Conservation (phyloP, 768 basidiomycete species). For the Holtermannia corniformis region DNA sequence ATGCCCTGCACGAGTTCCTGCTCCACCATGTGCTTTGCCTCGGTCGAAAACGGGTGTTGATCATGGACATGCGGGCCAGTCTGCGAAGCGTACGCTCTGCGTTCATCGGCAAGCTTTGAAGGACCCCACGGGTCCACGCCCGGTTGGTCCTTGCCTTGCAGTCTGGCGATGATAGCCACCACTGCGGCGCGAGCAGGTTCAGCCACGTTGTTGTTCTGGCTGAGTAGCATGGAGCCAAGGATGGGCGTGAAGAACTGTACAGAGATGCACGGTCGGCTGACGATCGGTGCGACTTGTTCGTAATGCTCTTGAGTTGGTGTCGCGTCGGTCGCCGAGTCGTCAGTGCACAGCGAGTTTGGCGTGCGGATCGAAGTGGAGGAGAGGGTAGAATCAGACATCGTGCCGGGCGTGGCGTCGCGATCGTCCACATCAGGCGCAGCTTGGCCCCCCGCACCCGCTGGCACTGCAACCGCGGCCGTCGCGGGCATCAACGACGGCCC, state of each 20-base stretch:
- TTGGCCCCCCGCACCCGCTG: too few species aligned
- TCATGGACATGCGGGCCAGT: constrained; percentile 38
- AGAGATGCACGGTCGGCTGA: constrained; percentile 45
- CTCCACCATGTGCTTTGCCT: constrained; percentile 60
- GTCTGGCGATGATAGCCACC: constrained; percentile 64
- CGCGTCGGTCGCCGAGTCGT: too few species aligned
- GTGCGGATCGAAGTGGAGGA: background rate
- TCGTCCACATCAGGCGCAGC: background rate
- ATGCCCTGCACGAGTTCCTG: constrained; percentile 75
- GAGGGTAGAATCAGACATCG: background rate
- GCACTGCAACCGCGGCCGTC: background rate
- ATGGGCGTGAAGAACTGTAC: constrained; percentile 86
- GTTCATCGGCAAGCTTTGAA: constrained; percentile 9
- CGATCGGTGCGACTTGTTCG: constrained; percentile 15
- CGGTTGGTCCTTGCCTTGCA: constrained; percentile 50
- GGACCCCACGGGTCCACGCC: constrained; percentile 14
- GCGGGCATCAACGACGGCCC: background rate
- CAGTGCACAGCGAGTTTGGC: too few species aligned
- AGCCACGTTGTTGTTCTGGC: constrained; percentile 62
- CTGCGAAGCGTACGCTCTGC: constrained; percentile 28
- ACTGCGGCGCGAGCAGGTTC: constrained; percentile 64
- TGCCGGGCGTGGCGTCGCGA: too few species aligned
- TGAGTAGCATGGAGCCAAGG: constrained; percentile 76
- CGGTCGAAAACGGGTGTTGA: constrained; percentile 17
- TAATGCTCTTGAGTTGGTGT: constrained; percentile 7